phyloP scores from a whole-genome alignment of 2,329 filamentous ascomycete genomes.

The Chaetomiaceae sp. region DNA sequence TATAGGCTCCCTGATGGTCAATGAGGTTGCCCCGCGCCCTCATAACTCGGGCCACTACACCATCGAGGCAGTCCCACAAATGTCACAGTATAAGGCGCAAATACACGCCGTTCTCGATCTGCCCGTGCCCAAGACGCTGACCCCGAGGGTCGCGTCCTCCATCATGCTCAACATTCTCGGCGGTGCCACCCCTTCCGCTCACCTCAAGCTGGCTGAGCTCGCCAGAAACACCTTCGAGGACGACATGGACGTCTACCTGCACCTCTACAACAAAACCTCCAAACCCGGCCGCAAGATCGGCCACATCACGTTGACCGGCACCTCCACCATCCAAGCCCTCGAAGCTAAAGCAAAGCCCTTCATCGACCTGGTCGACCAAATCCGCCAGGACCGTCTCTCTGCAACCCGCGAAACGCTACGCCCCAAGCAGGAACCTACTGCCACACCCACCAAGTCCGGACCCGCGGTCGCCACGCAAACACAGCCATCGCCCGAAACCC shows the following conservation, averaged over 20 bases:
- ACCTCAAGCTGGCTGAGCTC: constrained; percentile 47
- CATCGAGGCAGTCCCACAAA: constrained; percentile 81
- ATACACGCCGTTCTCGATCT: constrained; percentile 73
- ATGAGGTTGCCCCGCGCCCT: constrained; percentile 75
- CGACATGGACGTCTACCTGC: constrained; percentile 56
- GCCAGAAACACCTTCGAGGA: constrained; percentile 42
- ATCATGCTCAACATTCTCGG: constrained; percentile 83
- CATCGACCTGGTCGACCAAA: constrained; percentile 58
- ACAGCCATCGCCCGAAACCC: constrained; percentile 31
- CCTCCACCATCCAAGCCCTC: constrained; percentile 61
- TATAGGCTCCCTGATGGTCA: constrained; percentile 66
- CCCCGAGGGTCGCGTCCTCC: constrained; percentile 54
- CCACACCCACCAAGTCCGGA: constrained; percentile 23
- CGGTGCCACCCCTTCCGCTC: constrained; percentile 60
- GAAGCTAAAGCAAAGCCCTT: constrained; percentile 60
- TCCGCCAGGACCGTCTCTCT: constrained; percentile 52
- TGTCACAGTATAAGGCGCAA: constrained; percentile 90
- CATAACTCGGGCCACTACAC: constrained; percentile 96
- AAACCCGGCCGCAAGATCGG: constrained; percentile 92
- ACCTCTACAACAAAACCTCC: constrained; percentile 88
- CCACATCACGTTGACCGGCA: constrained; percentile 77
- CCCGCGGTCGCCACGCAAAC: not conserved
- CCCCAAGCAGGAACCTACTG: constrained; percentile 28
- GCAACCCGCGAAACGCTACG: constrained; percentile 37
- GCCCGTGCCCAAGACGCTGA: constrained; percentile 50